These are phyloP conservation scores for Peronospora farinosa DNA, from an alignment of 352 stramenopile species.

Conservation along the genomic window DNA sequence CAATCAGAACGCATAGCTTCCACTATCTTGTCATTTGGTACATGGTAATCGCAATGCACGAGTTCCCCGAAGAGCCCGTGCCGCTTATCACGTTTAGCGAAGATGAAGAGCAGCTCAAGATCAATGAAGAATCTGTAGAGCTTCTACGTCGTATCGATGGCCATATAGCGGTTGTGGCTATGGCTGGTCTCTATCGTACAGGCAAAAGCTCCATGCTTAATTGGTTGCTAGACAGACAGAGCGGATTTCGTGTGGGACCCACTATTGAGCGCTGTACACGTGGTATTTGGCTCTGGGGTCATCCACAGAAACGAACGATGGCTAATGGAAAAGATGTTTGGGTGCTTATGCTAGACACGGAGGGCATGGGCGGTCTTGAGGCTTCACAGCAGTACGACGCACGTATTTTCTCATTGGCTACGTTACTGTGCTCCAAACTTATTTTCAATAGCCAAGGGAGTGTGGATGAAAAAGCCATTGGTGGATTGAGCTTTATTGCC, in stretches of 20 bases:
- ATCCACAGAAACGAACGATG: slow-evolving; percentile 53
- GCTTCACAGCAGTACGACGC: slow-evolving; percentile 81
- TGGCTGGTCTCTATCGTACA: slow-evolving; percentile 83
- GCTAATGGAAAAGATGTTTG: slow-evolving; percentile 60
- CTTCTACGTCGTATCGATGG: slow-evolving; percentile 65
- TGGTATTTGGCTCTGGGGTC: slow-evolving; percentile 84
- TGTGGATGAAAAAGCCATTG: slow-evolving; percentile 83
- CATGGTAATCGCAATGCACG: slow-evolving; percentile 20
- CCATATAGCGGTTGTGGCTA: slow-evolving; percentile 72
- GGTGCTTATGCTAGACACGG: slow-evolving; percentile 84
- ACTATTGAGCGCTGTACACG: slow-evolving; percentile 81
- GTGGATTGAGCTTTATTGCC: slow-evolving; percentile 79
- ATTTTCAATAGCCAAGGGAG: slow-evolving; percentile 86
- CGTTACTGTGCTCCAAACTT: slow-evolving; percentile 79
- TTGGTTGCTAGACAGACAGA: slow-evolving; percentile 65
- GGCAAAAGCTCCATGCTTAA: slow-evolving; percentile 87
- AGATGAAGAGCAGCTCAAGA: slow-evolving; percentile 67
- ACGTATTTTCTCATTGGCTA: slow-evolving; percentile 82
- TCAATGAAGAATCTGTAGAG: slow-evolving; percentile 71
- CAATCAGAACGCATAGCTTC: slow-evolving; percentile 5
- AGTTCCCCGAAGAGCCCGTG: slow-evolving; percentile 72
- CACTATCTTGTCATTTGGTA: slow-evolving; percentile 2
- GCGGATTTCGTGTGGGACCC: slow-evolving; percentile 73
- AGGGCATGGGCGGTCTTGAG: slow-evolving; percentile 82
- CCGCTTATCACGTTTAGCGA: slow-evolving; percentile 84